Evolutionary conservation across 179 eudicot genomes (phyloP), one percentile per base, ranked within the genome.

Genomic region (Silene vulgaris): DNA sequence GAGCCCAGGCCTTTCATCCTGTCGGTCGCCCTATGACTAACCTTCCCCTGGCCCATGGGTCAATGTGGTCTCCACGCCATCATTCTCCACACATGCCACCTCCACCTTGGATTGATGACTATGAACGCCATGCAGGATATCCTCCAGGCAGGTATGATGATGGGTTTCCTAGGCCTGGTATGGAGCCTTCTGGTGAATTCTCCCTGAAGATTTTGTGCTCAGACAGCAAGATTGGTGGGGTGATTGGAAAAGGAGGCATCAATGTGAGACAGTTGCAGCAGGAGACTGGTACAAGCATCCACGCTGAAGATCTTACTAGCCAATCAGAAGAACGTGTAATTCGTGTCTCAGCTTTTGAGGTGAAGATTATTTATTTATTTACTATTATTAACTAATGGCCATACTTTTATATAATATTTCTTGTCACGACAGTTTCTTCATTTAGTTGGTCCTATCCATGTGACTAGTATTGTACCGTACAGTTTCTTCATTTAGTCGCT

Each of bases 181-280:
- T 69, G 69, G 92, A 85, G 72, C 85, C 83, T 75, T 86, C 91
- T 23, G 84, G 82, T 77, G 96, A 92, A 79, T 90, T 89, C 69
- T 86, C 85, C 28, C 75, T 92, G 84, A 92, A 92, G 81, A 86
- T 92, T 73, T 68, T 92, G 74, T 92, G 97, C 84, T 68, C 80
- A 66, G 85, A 84, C 79, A 80, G 82, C 28, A 92, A 89, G 75
- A 90, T 89, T 80, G 97, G 96, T 28, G 87, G 89, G 12, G 91
- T 92, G 71, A 90, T 92, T 83, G 97, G 97, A 56, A 90, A 85
- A 80, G 96, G 93, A 70, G 97, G 97, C 74, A 74, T 72, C 65
- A 89, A 84, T 48, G 89, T 89, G 45, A 85, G 77, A 77, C 93
- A 86, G 84, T 73, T 92, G 54, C 83, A 92, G 84, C 88, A 83